These are phyloP conservation scores for Trichosporon ovoides DNA, from an alignment of 1,284 basidiomycete genomes.

Conservation along the genomic window DNA sequence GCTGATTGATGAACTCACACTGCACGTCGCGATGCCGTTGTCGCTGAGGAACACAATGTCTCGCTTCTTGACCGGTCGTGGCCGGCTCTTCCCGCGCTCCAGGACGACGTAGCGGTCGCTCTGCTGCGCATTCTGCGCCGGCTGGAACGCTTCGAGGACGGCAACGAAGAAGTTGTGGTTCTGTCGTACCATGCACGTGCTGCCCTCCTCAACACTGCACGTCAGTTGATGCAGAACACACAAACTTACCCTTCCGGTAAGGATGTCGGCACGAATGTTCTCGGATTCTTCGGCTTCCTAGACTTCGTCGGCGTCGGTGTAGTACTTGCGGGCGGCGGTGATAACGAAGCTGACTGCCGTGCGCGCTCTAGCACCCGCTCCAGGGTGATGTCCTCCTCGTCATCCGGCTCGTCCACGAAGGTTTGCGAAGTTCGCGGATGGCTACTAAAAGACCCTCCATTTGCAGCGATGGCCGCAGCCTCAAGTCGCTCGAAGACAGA, in stretches of 20 bases:
- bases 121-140: constrained; percentile 14
- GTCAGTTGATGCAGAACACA: background rate
- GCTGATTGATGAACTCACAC: constrained; percentile 17
- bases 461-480: background rate
- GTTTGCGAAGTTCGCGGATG: background rate
- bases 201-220: constrained; percentile 1
- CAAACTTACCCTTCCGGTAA: background rate
- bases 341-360: background rate
- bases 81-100: constrained; percentile 11
- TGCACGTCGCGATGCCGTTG: constrained; percentile 24
- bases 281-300: background rate
- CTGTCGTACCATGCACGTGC: constrained; percentile 6
- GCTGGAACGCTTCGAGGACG: constrained; percentile 13
- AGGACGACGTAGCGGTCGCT: constrained; percentile 20
- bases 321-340: background rate
- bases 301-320: background rate
- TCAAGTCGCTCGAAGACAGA: background rate
- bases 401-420: background rate
- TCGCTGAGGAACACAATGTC: constrained; percentile 25
- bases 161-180: constrained; percentile 8
- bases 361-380: background rate
- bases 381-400: background rate
- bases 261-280: background rate
- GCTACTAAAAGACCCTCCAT: background rate
- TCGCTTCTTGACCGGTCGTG: background rate